Base-by-base conservation (phyloP, 148 eudicot species). In the Limonium bicolor region DNA sequence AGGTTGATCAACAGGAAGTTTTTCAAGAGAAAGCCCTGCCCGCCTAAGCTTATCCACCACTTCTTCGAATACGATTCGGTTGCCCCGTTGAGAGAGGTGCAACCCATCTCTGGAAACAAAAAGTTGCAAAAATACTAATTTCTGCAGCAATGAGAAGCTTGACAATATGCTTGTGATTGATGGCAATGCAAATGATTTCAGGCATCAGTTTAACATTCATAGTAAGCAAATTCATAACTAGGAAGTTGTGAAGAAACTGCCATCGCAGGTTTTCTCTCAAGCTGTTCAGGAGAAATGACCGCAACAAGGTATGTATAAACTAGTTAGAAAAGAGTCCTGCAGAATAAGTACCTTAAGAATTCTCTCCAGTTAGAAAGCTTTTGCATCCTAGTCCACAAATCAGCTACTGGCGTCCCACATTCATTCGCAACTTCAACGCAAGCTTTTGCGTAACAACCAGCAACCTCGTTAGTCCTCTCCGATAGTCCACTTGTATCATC, bases 311-410 rank as follows among this genome's bases (percentile, higher is more conserved):
- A n/a, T n/a, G n/a, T n/a, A n/a, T n/a, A n/a, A n/a, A n/a, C n/a
- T n/a, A n/a, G n/a, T 28, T 14, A 12, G 4, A 7, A 10, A 27
- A 27, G n/a, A n/a, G n/a, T n/a, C n/a, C n/a, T n/a, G n/a, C n/a
- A 47, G 11, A 54, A 15, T 21, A 21, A 54, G 26, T 49, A 86
- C 96, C 88, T 70, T 27, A 86, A 49, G 43, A 53, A 76, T 18
- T 62, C 77, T 55, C 55, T 38, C 92, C 94, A 83, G 40, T 54
- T 72, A 20, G 75, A 66, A 57, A 60, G 14, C 30, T 76, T 63
- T 64, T 83, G 96, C 92, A 88, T 83, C 66, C 58, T 77, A 15
- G 66, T 59, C 94, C 96, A 88, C 41, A 88, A 51, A 65, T 80
- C 80, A 7, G 74, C 66, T 4, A 65, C 72, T 14, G 63, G 62